phyloP scores from a whole-genome alignment of 73 alveolate species.

The Symbiodinium pilosum region DNA sequence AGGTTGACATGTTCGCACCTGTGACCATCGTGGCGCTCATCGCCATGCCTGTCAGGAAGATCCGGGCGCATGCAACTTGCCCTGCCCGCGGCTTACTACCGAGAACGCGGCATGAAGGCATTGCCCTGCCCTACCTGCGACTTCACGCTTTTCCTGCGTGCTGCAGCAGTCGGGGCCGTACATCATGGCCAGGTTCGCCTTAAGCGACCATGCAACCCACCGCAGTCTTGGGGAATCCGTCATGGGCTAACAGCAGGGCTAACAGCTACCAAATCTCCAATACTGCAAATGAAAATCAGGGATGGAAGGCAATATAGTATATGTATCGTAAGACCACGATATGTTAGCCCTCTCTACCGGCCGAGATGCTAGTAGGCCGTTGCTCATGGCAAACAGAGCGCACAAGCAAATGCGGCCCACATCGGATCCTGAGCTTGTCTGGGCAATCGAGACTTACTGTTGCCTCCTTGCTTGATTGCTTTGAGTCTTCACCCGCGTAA shows the following conservation, averaged over 20 bases:
- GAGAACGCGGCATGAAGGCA: too few relatives aligned
- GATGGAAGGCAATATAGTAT: neutral
- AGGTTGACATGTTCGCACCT: neutral
- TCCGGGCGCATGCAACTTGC: neutral
- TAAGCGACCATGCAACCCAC: too few relatives aligned
- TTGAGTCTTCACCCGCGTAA: too few relatives aligned
- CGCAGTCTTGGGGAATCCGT: too few relatives aligned
- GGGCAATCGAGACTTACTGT: too few relatives aligned
- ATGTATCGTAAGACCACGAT: too few relatives aligned
- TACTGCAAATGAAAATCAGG: too few relatives aligned
- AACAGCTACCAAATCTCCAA: too few relatives aligned
- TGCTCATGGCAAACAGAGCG: constrained; percentile 61
- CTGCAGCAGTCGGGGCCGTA: constrained; percentile 92
- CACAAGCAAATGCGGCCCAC: constrained; percentile 32
- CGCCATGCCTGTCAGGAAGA: constrained; percentile 42
- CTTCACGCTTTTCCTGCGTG: constrained; percentile 46
- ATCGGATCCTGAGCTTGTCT: neutral
- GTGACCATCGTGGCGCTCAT: constrained; percentile 93
- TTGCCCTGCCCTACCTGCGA: constrained; percentile 7
- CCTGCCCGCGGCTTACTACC: too few relatives aligned
- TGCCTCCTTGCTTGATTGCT: too few relatives aligned
- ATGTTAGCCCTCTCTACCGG: neutral
- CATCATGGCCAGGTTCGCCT: constrained; percentile 91
- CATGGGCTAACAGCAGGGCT: too few relatives aligned
- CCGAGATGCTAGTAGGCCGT: constrained; percentile 66